Conservation (phyloP, 2,329 filamentous ascomycete genomes). For the Sporothrix variecibatus region DNA sequence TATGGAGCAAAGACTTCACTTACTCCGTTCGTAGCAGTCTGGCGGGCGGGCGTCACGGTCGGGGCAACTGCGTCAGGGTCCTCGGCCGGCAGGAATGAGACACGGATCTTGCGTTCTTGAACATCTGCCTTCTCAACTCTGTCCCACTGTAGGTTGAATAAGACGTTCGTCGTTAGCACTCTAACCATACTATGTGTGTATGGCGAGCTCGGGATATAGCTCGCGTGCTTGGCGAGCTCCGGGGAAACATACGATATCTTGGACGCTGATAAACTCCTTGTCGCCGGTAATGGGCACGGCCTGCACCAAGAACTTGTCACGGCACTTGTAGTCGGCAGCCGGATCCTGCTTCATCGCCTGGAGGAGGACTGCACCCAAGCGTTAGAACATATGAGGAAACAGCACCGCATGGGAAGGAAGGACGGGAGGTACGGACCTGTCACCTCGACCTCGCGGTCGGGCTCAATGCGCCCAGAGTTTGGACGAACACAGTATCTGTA, state of each 20-base stretch:
- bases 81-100: conserved; percentile 74
- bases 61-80: conserved; percentile 38
- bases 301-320: conserved; percentile 36
- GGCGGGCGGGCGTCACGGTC: conserved; percentile 37
- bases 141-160: conserved; percentile 62
- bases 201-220: too few species aligned
- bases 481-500: conserved; percentile 93
- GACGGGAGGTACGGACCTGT: conserved; percentile 61
- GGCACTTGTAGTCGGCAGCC: conserved; percentile 78
- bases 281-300: conserved; percentile 67
- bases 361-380: conserved; percentile 68
- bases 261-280: conserved; percentile 79
- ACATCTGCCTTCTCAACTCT: conserved; percentile 75
- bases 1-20: conserved; percentile 18
- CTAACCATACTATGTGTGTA: neutral
- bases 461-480: conserved; percentile 94
- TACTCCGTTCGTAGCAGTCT: conserved; percentile 37
- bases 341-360: conserved; percentile 98
- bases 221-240: neutral
- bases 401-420: neutral
- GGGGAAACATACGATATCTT: conserved; percentile 68
- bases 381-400: neutral
- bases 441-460: conserved; percentile 86
- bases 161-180: neutral
- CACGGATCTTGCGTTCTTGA: conserved; percentile 93